phyloP scores from a whole-genome alignment of 2,329 filamentous ascomycete species.

The Aspergillus spinulosporus region DNA sequence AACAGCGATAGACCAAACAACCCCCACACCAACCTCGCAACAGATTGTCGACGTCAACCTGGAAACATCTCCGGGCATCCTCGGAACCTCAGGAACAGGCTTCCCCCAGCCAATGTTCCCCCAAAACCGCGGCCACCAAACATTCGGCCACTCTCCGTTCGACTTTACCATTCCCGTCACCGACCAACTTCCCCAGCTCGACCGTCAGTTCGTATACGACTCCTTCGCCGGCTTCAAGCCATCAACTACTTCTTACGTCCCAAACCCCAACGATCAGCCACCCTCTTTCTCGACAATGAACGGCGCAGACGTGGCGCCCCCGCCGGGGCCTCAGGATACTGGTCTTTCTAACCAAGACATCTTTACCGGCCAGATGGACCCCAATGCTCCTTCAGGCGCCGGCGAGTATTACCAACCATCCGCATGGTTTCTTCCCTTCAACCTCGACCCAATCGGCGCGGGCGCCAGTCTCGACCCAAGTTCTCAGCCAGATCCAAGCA shows the following conservation, averaged over 20 bases:
- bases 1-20: slow-evolving; percentile 29
- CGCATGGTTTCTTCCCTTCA: slow-evolving; percentile 92
- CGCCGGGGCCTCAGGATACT: slow-evolving; percentile 19
- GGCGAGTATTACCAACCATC: slow-evolving; percentile 51
- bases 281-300: slow-evolving; percentile 28
- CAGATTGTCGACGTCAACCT: slow-evolving; percentile 32
- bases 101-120: slow-evolving; percentile 41
- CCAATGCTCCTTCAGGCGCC: slow-evolving; percentile 35
- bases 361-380: slow-evolving; percentile 40
- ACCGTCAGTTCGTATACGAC: slow-evolving; percentile 73
- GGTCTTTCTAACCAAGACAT: slow-evolving; percentile 19
- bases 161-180: slow-evolving; percentile 41
- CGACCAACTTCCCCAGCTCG: slow-evolving; percentile 64
- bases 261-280: slow-evolving; percentile 26
- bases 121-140: slow-evolving; percentile 26
- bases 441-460: slow-evolving; percentile 66
- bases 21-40: slow-evolving; percentile 23
- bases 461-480: slow-evolving; percentile 21
- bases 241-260: slow-evolving; percentile 30
- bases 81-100: slow-evolving; percentile 32
- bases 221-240: slow-evolving; percentile 63
- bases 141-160: slow-evolving; percentile 36
- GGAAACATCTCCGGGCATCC: slow-evolving; percentile 32
- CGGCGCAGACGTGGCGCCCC: slow-evolving; percentile 21
- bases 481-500: slow-evolving; percentile 15